These are phyloP conservation scores for Neurospora sp. DNA, from an alignment of 2,329 filamentous ascomycete genomes.

Conservation along the genomic window DNA sequence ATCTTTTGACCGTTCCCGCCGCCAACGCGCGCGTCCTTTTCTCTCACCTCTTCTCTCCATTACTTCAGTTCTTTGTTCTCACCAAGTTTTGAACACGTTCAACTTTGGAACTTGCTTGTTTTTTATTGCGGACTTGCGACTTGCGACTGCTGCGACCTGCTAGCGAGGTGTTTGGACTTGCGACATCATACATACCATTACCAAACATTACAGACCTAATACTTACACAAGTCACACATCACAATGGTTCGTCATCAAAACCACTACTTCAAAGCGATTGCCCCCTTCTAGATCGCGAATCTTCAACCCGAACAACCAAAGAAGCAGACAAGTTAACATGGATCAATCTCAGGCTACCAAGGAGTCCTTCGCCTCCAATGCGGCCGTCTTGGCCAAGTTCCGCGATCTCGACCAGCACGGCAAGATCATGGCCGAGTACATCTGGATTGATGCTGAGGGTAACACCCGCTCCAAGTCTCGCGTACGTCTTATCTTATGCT, in stretches of 20 bases:
- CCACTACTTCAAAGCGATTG: neutral
- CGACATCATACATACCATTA: neutral
- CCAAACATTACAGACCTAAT: neutral
- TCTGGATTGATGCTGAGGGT: constrained; percentile 90
- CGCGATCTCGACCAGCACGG: neutral
- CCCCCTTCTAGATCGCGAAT: neutral
- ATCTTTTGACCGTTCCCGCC: neutral
- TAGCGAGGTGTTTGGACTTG: neutral
- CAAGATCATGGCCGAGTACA: constrained; percentile 78
- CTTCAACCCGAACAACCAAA: neutral
- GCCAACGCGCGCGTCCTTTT: neutral
- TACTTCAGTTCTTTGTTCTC: neutral
- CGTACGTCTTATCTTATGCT: neutral
- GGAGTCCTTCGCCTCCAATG: neutral
- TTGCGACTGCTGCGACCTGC: neutral
- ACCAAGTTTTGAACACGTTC: neutral
- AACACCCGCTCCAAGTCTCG: neutral
- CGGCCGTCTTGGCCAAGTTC: neutral
- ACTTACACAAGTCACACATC: neutral
- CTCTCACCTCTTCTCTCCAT: neutral
- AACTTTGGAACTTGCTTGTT: neutral
- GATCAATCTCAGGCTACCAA: neutral
- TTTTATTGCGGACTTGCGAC: neutral
- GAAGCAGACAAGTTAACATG: neutral
- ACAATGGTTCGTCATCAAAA: neutral